Evolutionary conservation across 129 eudicot genomes (phyloP), one percentile per base, ranked within the genome.

Genomic region (Flaveria brownii): DNA sequence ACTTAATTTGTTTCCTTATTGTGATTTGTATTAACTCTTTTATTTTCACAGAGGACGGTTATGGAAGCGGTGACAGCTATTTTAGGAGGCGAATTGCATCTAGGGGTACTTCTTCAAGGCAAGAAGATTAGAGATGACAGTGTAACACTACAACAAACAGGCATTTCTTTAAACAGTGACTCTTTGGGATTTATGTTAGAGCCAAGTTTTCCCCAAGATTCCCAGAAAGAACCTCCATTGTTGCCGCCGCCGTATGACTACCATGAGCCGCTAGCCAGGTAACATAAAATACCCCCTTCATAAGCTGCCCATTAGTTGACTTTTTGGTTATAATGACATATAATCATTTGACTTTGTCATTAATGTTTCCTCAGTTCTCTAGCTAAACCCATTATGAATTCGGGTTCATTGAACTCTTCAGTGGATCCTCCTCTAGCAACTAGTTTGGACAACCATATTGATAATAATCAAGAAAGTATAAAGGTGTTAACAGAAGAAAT

Each of bases 51-150:
- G 98, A 91, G 86, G 75, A 80, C 86, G 2, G 90, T 94, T 41
- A 83, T 89, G 96, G 93, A 94, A 75, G 91, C 97, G 49, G 88
- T 91, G 45, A 87, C 88, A 56, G 81, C 96, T 69, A 86, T 94
- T 64, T 88, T 94, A 60, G 90, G 87, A 77, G 85, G 90, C 70
- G 96, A 92, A 73, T 72, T 94, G 73, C 89, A 82, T 64, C 88
- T 94, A 30, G 98, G 98, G 20, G 93, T 94, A 17, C 87, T 89
- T 80, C 83, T 91, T 84, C 86, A 87, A 54, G 98, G 98, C 16
- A 83, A 89, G 81, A 89, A 89, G 76, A 82, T 91, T 79, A 80
- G 87, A 81, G 97, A 94, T 81, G 98, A 94, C 78, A 87, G 73
- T 59, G 83, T 85, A 81, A 94, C 98, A n/a, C 69, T 94, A 78